phyloP scores from a whole-genome alignment of 176 grass and related monocot genomes.

The Triticum dicoccoides region DNA sequence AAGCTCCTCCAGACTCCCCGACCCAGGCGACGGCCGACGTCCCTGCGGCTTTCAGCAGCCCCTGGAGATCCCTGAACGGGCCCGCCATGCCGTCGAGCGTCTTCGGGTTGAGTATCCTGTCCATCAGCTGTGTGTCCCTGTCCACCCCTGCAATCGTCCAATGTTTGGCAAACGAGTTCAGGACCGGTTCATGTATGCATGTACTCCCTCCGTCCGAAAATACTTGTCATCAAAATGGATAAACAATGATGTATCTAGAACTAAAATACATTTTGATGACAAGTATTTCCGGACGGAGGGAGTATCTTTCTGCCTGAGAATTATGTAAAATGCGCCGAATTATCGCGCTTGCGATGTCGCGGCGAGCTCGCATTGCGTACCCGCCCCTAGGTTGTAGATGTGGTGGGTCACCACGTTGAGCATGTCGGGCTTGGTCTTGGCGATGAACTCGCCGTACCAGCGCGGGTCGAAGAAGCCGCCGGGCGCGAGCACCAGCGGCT shows the following conservation, averaged over 20 bases:
- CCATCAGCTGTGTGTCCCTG: slow-evolving; percentile 53
- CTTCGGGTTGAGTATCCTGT: slow-evolving; percentile 73
- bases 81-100: slow-evolving; percentile 52
- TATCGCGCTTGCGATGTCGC: no score
- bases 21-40: slow-evolving; percentile 72
- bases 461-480: slow-evolving; percentile 74
- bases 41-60: slow-evolving; percentile 46
- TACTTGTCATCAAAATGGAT: no score
- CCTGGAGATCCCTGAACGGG: slow-evolving; percentile 61
- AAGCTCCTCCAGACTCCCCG: slow-evolving; percentile 85
- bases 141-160: slow-evolving; percentile 47
- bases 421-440: slow-evolving; percentile 57
- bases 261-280: no score
- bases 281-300: no score
- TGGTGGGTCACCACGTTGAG: slow-evolving; percentile 85
- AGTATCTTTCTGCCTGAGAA: neutral
- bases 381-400: slow-evolving; percentile 88
- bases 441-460: slow-evolving; percentile 65
- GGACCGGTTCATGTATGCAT: neutral
- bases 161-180: neutral
- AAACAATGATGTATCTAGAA: no score
- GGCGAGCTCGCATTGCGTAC: neutral
- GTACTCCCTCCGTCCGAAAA: no score
- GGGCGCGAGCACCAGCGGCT: slow-evolving; percentile 77
- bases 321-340: neutral